These are phyloP conservation scores for Gillenia trifoliata DNA, from an alignment of 306 rosid species.

Conservation along the genomic window DNA sequence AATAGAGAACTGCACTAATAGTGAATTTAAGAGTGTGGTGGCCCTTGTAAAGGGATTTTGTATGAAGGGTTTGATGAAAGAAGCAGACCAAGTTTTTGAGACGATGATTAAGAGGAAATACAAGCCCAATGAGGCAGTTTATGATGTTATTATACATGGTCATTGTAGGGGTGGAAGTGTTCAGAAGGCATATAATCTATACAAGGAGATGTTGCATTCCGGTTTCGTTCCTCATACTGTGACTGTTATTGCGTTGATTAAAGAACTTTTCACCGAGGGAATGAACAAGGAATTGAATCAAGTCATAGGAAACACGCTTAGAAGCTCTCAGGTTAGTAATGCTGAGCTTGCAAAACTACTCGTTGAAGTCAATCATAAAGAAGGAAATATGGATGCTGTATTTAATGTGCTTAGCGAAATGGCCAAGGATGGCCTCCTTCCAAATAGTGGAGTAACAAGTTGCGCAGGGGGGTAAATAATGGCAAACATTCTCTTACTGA, in stretches of 20 bases:
- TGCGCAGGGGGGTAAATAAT: constrained; percentile 11
- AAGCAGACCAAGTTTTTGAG: constrained; percentile 70
- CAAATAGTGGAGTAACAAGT: constrained; percentile 33
- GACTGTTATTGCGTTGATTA: constrained; percentile 59
- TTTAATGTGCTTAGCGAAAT: constrained; percentile 59
- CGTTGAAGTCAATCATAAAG: constrained; percentile 66
- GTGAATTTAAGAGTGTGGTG: constrained; percentile 60
- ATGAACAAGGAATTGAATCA: constrained; percentile 55
- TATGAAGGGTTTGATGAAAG: constrained; percentile 84
- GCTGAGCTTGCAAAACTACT: constrained; percentile 71
- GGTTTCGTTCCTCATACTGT: constrained; percentile 72
- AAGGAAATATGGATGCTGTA: constrained; percentile 84
- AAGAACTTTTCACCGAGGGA: constrained; percentile 55
- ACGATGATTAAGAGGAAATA: constrained; percentile 52
- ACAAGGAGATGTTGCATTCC: constrained; percentile 53
- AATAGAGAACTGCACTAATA: constrained; percentile 62
- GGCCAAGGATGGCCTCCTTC: constrained; percentile 86
- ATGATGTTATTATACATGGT: constrained; percentile 73
- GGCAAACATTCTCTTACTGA: too few species aligned
- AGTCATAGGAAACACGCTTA: constrained; percentile 49
- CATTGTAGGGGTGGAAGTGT: constrained; percentile 67
- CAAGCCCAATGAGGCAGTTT: constrained; percentile 57
- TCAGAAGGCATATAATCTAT: constrained; percentile 56
- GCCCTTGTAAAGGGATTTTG: constrained; percentile 88
- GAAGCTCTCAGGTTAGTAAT: constrained; percentile 57